Percentiles rank a stretch among this genome's conserved stretches.
Evolutionary conservation across 371 early-diverging fungal genomes (phyloP).

Genomic region (Rhizopus arrhizus): DNA sequence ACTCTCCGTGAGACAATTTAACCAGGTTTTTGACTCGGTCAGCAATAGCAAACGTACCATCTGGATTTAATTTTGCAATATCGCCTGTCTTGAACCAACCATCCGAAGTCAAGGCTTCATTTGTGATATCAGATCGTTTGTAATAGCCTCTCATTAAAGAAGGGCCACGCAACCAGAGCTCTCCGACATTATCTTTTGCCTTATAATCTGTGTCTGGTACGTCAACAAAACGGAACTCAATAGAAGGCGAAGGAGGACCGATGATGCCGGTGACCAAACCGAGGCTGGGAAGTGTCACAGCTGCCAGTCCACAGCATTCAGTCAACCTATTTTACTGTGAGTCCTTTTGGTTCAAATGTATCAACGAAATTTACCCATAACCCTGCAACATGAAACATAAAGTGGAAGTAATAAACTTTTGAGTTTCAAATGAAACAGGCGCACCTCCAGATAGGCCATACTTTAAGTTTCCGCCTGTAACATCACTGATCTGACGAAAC

Average conservation of each 20-base stretch:
- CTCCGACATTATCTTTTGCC: conserved; percentile 67
- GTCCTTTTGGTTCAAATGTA: background rate
- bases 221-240: conserved; percentile 83
- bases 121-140: conserved; percentile 81
- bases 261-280: conserved; percentile 60
- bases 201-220: conserved; percentile 80
- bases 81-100: conserved; percentile 98
- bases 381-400: conserved; percentile 80
- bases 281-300: conserved; percentile 51
- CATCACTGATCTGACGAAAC: conserved; percentile 76
- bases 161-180: conserved; percentile 91
- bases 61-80: conserved; percentile 76
- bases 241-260: conserved; percentile 75
- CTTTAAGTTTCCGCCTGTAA: conserved; percentile 87
- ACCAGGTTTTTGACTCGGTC: conserved; percentile 90
- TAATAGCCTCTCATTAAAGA: conserved; percentile 88
- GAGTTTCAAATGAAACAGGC: conserved; percentile 83
- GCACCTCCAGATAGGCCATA: conserved; percentile 93
- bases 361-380: conserved; percentile 54
- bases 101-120: conserved; percentile 75
- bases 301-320: conserved; percentile 54
- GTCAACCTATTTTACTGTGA: conserved; percentile 45
- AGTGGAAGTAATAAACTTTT: conserved; percentile 78
- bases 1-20: conserved; percentile 92
- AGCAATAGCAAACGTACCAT: conserved; percentile 72